Conservation (phyloP, 345 rosid species). For the Salix exigua region DNA sequence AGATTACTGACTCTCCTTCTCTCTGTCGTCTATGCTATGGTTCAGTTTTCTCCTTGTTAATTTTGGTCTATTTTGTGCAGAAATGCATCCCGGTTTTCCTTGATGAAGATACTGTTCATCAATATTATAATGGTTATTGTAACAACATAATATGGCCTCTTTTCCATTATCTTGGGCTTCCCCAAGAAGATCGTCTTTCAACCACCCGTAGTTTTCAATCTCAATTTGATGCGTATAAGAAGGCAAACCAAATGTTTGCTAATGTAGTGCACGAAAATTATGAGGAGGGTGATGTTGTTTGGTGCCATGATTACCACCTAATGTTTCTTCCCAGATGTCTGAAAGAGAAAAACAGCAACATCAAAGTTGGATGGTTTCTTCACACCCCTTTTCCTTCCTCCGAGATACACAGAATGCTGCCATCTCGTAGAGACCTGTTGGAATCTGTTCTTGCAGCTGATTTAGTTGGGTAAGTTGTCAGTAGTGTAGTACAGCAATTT, state of each 20-base stretch:
- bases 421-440: conserved; percentile 52
- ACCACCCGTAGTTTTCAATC: conserved; percentile 60
- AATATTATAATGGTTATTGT: conserved; percentile 58
- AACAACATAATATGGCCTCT: conserved; percentile 62
- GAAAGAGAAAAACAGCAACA: conserved; percentile 37
- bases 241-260: conserved; percentile 61
- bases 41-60: conserved; percentile 9
- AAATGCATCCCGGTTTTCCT: conserved; percentile 63
- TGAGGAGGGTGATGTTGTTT: conserved; percentile 58
- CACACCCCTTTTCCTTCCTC: conserved; percentile 62
- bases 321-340: conserved; percentile 57
- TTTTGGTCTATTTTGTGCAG: conserved; percentile 28
- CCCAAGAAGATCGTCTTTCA: conserved; percentile 58
- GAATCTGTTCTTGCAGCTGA: conserved; percentile 57
- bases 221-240: conserved; percentile 58
- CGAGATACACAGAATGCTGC: conserved; percentile 53
- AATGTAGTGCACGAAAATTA: conserved; percentile 45
- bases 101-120: conserved; percentile 50
- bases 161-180: conserved; percentile 60
- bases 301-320: conserved; percentile 60
- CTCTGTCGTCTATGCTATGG: background rate
- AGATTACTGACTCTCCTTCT: background rate
- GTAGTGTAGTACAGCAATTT: background rate
- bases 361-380: conserved; percentile 63
- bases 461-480: conserved; percentile 45